Base-by-base conservation (phyloP, 1,139 yeast species). In the Zygosaccharomyces pseudobailii region DNA sequence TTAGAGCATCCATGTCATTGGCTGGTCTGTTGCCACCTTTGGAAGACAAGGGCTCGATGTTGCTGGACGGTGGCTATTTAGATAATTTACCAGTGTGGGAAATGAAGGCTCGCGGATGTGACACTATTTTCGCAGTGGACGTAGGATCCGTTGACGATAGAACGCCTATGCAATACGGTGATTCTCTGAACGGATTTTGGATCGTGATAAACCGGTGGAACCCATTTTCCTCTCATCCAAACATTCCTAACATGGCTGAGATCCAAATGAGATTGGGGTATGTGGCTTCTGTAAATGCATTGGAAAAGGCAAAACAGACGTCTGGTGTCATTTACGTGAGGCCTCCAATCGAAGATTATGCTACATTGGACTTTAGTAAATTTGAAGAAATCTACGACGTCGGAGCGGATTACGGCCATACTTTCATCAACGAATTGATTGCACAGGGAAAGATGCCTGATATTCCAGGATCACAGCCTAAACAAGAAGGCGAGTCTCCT, bases 61-160 rank as follows among this genome's bases (percentile, higher is more conserved):
- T 92, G 32, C 71, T 92, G 36, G 98, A 92, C 65, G 98, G 98
- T 37, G 98, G 98, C 0, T 92, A 92, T 62, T 82, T 92, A 48
- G 98, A 92, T 63, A 92, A 92, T 62, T 71, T 92, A 49, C 95
- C 98, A 0, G 97, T 92, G 2, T 75, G 76, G 56, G 97, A 90
- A 62, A 92, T 92, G 97, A 81, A 82, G 58, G 75, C 81, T 36
- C 78, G 88, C 55, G 97, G 98, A 0, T 96, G 96, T 4, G 82
- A 83, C 48, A 79, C 85, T 40, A 83, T 92, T 25, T 81, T 92
- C 62, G 97, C 98, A 0, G 94, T 90, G 10, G 98, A 92, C 67
- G 98, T 92, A 37, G 98, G 98, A 0, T 86, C 96, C 3, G 85
- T 84, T 8, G 97, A 92, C 64, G 97, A 90, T 58, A 76, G 92